Evolutionary conservation across 225 moss, liverwort and hornwort species (phyloP).

Genomic region (Physcomitrium patens): DNA sequence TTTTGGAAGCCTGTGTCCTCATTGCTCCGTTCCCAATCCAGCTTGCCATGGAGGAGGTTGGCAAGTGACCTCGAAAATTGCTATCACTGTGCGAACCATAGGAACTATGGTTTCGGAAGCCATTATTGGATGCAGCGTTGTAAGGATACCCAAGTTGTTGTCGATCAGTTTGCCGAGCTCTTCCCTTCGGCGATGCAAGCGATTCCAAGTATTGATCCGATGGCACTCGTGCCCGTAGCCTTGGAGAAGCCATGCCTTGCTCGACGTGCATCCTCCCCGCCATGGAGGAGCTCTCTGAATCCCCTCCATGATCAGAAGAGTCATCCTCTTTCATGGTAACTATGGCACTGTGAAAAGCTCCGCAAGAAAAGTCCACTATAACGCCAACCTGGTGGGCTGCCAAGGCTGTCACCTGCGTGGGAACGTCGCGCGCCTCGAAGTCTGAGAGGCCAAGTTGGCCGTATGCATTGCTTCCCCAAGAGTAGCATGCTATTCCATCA

Average conservation of each 20-base stretch:
- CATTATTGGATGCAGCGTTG: background rate
- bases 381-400: background rate
- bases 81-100: slow-evolving; percentile 18
- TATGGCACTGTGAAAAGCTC: slow-evolving; percentile 44
- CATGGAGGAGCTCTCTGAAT: slow-evolving; percentile 25
- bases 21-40: slow-evolving; percentile 3
- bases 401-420: slow-evolving; percentile 26
- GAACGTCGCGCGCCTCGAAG: slow-evolving; percentile 27
- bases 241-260: slow-evolving; percentile 18
- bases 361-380: slow-evolving; percentile 38
- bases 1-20: background rate
- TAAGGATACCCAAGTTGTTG: background rate
- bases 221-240: slow-evolving; percentile 8
- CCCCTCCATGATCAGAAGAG: background rate
- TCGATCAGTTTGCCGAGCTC: slow-evolving; percentile 10
- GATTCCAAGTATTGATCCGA: slow-evolving; percentile 29
- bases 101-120: slow-evolving; percentile 5
- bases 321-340: slow-evolving; percentile 24
- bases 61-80: slow-evolving; percentile 23
- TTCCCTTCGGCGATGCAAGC: slow-evolving; percentile 20
- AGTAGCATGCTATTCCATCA: slow-evolving; percentile 24
- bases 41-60: slow-evolving; percentile 25
- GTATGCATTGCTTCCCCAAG: slow-evolving; percentile 42
- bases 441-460: slow-evolving; percentile 49
- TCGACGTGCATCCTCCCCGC: slow-evolving; percentile 23